Evolutionary conservation across 2,329 filamentous ascomycete species (phyloP).

Genomic region (Pezicula radicicola): DNA sequence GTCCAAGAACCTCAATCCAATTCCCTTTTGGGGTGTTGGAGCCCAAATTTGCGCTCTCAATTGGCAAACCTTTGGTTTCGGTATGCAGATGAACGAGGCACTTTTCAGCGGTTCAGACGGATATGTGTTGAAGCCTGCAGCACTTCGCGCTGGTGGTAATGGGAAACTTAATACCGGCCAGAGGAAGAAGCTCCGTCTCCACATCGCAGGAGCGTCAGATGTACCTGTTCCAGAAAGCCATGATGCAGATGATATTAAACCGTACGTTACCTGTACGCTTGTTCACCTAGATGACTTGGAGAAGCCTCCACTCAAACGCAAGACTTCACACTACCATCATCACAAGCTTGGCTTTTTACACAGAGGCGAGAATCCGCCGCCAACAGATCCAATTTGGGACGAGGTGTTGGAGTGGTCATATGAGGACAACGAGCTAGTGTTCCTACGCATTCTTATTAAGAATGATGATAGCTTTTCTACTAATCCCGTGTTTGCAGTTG

Average conservation of each 20-base stretch:
- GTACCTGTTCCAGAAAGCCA: conserved; percentile 51
- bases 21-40: conserved; percentile 63
- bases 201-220: conserved; percentile 60
- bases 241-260: conserved; percentile 52
- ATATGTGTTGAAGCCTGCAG: conserved; percentile 62
- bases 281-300: conserved; percentile 53
- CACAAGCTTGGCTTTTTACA: conserved; percentile 57
- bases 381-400: conserved; percentile 63
- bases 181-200: conserved; percentile 50
- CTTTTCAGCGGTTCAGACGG: conserved; percentile 63
- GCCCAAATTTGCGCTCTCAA: conserved; percentile 70
- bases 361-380: conserved; percentile 53
- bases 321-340: conserved; percentile 58
- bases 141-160: conserved; percentile 52
- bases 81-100: conserved; percentile 67
- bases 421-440: conserved; percentile 63
- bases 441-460: conserved; percentile 64
- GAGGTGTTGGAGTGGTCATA: conserved; percentile 66
- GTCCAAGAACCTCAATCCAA: conserved; percentile 60
- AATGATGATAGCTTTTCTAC: conserved; percentile 59
- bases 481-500: conserved; percentile 61
- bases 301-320: conserved; percentile 52
- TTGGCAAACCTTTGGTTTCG: conserved; percentile 65
- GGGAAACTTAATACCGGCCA: conserved; percentile 43
- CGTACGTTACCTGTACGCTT: conserved; percentile 64